Conservation (phyloP, 176 grass and related monocot genomes). For the Thinopyrum elongatum region DNA sequence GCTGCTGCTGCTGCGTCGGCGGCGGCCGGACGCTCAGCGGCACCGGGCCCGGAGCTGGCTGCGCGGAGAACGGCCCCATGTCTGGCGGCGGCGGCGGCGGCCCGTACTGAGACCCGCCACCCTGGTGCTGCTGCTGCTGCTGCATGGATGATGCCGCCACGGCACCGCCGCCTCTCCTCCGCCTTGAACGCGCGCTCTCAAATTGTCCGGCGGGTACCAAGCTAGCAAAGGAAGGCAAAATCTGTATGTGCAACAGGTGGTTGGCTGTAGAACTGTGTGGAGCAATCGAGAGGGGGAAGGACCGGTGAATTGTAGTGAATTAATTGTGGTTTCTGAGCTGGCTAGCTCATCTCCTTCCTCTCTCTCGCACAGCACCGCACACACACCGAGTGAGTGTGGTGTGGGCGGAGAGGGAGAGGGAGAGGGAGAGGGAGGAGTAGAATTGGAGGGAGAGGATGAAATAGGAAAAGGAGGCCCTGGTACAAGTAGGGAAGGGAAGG, state of each 20-base stretch:
- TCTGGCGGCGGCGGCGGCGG: neutral
- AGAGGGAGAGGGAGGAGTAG: constrained; percentile 1
- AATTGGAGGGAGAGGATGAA: constrained; percentile 56
- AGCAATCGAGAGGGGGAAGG: constrained; percentile 13
- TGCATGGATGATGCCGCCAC: constrained; percentile 35
- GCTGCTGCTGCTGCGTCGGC: neutral
- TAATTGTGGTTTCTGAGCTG: neutral
- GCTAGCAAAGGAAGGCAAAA: neutral
- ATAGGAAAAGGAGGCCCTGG: constrained; percentile 36
- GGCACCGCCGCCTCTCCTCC: neutral
- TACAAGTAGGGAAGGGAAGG: constrained; percentile 47
- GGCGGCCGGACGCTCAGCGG: constrained; percentile 42
- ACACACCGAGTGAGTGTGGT: constrained; percentile 40
- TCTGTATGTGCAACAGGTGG: neutral
- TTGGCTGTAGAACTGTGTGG: constrained; percentile 33
- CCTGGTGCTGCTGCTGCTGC: constrained; percentile 39
- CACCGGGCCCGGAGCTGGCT: constrained; percentile 2
- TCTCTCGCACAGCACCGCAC: neutral
- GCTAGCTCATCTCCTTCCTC: constrained; percentile 3
- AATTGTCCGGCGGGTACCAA: neutral
- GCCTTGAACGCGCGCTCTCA: neutral
- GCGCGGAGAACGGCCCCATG: constrained; percentile 46
- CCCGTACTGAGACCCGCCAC: constrained; percentile 46
- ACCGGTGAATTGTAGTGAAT: constrained; percentile 32
- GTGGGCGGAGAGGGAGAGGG: constrained; percentile 25